phyloP scores from a whole-genome alignment of 352 stramenopile species.

The Elongisporangium prolatum region DNA sequence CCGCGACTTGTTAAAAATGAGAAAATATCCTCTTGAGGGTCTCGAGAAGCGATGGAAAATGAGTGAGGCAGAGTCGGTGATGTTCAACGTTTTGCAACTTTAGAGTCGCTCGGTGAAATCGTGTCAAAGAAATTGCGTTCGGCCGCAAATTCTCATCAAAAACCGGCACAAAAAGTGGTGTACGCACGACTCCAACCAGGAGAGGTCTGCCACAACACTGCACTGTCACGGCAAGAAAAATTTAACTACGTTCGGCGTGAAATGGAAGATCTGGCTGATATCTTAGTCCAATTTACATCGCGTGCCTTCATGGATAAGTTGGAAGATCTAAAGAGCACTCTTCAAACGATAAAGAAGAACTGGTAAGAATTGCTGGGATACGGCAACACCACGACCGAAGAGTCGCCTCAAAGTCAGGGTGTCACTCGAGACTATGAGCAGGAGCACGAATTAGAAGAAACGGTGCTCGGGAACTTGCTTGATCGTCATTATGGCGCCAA shows the following conservation, averaged over 20 bases:
- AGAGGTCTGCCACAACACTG: not conserved
- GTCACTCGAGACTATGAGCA: not conserved
- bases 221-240: not conserved
- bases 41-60: not conserved
- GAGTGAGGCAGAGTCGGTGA: not conserved
- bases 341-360: not conserved
- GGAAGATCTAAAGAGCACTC: not conserved
- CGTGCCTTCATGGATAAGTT: not conserved
- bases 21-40: not conserved
- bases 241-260: not conserved
- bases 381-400: not conserved
- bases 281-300: not conserved
- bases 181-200: too few species aligned
- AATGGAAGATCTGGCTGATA: not conserved
- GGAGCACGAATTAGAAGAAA: not conserved
- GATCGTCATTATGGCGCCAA: not conserved
- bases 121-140: too few species aligned
- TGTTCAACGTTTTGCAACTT: not conserved
- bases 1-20: not conserved
- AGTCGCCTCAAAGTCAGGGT: not conserved
- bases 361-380: not conserved
- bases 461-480: not conserved
- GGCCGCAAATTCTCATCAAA: not conserved
- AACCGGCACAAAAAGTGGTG: too few species aligned
- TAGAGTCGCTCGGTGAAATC: not conserved